phyloP scores from a whole-genome alignment of 495 filamentous ascomycete species.

The Stereocaulon alpinum region DNA sequence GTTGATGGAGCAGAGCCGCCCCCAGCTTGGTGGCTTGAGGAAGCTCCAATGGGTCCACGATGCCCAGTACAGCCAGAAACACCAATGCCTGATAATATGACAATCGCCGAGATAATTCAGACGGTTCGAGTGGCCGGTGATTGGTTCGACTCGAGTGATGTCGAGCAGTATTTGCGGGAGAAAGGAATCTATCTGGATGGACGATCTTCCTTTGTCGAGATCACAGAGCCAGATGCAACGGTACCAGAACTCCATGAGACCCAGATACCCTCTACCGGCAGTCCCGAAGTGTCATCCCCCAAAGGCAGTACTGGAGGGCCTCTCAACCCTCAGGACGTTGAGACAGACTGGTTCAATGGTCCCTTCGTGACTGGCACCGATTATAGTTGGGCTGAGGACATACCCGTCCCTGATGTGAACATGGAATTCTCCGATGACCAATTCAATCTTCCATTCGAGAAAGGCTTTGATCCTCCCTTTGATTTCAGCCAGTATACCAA shows the following conservation, averaged over 20 bases:
- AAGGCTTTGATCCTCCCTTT: background rate
- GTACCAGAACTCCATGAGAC: background rate
- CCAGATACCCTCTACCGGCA: background rate
- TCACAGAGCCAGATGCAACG: constrained; percentile 5
- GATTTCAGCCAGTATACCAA: background rate
- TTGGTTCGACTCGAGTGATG: constrained; percentile 64
- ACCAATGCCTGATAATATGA: constrained; percentile 32
- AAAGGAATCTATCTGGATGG: constrained; percentile 23
- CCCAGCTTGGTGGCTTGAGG: constrained; percentile 27
- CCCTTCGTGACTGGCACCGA: background rate
- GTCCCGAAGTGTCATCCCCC: background rate
- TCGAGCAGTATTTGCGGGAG: constrained; percentile 38
- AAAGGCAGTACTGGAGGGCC: constrained; percentile 6
- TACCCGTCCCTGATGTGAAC: background rate
- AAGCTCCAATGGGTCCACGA: constrained; percentile 23
- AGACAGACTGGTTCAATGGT: background rate
- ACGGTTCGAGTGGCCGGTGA: constrained; percentile 50
- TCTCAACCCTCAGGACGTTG: background rate
- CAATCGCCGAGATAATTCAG: constrained; percentile 31
- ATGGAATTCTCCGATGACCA: background rate
- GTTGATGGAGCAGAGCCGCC: constrained; percentile 23
- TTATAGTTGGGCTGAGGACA: background rate
- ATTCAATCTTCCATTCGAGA: background rate
- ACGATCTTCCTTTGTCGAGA: constrained; percentile 14
- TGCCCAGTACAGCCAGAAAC: constrained; percentile 28